Evolutionary conservation across 2,329 filamentous ascomycete genomes (phyloP).

Genomic region (Nemania sp.): DNA sequence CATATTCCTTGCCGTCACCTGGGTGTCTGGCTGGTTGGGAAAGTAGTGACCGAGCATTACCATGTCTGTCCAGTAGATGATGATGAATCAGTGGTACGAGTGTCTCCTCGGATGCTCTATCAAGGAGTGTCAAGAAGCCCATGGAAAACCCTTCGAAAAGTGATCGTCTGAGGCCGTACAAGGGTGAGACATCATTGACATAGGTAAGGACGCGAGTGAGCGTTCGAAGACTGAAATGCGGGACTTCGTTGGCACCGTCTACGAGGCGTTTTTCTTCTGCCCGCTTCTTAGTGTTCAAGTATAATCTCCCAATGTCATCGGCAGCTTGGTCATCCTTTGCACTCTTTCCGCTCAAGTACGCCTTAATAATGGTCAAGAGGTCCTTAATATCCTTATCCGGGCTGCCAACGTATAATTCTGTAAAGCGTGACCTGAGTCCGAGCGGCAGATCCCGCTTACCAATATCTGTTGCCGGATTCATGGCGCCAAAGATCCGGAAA

Average conservation of each 20-base stretch:
- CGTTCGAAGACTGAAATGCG: constrained; percentile 95
- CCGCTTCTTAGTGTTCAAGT: constrained; percentile 82
- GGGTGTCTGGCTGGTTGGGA: constrained; percentile 79
- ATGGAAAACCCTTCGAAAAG: constrained; percentile 96
- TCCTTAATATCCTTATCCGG: constrained; percentile 88
- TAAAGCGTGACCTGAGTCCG: constrained; percentile 89
- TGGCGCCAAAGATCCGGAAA: constrained; percentile 95
- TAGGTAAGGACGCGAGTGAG: constrained; percentile 89
- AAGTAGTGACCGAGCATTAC: constrained; percentile 72
- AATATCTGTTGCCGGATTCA: constrained; percentile 98
- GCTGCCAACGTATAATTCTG: constrained; percentile 90
- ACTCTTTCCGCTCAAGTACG: constrained; percentile 76
- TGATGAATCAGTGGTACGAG: constrained; percentile 80
- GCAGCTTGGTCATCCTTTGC: constrained; percentile 74
- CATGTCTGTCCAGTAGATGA: constrained; percentile 73
- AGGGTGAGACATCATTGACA: constrained; percentile 79
- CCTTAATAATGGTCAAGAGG: constrained; percentile 83
- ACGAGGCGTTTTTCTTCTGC: constrained; percentile 83
- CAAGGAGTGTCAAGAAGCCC: constrained; percentile 92
- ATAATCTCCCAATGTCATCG: constrained; percentile 82
- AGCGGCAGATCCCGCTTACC: constrained; percentile 93
- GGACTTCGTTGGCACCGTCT: constrained; percentile 92
- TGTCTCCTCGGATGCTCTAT: constrained; percentile 77
- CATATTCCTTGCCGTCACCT: constrained; percentile 74
- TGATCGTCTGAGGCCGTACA: constrained; percentile 83